Evolutionary conservation across 306 rosid species (phyloP).

Genomic region (Abrus pulchellus): DNA sequence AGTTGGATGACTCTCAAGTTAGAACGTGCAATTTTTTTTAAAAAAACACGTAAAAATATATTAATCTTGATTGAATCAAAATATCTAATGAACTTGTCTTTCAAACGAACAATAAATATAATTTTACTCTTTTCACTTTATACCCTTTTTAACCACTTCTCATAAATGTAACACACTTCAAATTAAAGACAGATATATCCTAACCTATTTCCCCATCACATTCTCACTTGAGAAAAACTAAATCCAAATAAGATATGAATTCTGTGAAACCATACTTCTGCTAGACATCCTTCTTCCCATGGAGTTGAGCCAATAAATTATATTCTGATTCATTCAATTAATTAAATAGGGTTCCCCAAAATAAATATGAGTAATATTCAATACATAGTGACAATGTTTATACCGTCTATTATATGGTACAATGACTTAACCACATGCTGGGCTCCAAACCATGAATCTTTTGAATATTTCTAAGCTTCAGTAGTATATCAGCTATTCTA

Average conservation of each 20-base stretch:
- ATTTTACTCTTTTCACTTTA: too few species aligned
- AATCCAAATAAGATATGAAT: conserved; percentile 24
- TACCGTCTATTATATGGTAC: conserved; percentile 48
- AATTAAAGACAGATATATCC: background rate
- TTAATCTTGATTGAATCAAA: background rate
- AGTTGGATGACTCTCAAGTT: background rate
- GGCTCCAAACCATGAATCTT: conserved; percentile 52
- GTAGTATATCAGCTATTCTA: conserved; percentile 52
- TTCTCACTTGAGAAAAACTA: background rate
- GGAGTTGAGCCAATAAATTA: conserved; percentile 13
- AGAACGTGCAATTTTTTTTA: background rate
- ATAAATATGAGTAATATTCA: conserved; percentile 45
- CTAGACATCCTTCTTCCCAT: conserved; percentile 5
- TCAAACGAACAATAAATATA: too few species aligned
- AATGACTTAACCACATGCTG: conserved; percentile 47
- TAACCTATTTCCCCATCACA: too few species aligned
- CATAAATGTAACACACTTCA: background rate
- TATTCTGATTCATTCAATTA: conserved; percentile 20
- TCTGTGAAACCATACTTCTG: conserved; percentile 3
- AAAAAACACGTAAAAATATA: background rate
- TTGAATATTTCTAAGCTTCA: conserved; percentile 51
- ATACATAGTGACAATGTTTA: conserved; percentile 40
- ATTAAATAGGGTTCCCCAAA: conserved; percentile 15
- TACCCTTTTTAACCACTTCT: background rate
- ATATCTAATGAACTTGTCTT: background rate